phyloP scores from a whole-genome alignment of 257 asterid species.

The Solanum sejunctum region DNA sequence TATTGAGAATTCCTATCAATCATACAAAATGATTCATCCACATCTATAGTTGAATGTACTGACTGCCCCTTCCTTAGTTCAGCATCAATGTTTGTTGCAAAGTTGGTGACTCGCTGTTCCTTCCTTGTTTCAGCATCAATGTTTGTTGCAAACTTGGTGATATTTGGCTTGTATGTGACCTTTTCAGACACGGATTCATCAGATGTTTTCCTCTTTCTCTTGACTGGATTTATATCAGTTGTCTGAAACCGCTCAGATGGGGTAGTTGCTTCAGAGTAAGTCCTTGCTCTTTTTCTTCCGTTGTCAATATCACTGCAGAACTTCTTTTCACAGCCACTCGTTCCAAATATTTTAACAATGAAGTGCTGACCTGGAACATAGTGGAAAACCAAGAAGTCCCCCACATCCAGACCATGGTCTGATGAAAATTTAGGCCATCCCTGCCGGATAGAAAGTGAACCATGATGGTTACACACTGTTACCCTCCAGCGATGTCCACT shows the following conservation, averaged over 20 bases:
- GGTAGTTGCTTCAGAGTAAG: background rate
- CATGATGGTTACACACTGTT: conserved; percentile 11
- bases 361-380: conserved; percentile 24
- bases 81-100: too few relatives aligned
- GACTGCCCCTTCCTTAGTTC: background rate
- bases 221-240: background rate
- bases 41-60: background rate
- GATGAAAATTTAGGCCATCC: conserved; percentile 52
- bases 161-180: background rate
- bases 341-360: conserved; percentile 31
- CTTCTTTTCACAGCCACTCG: conserved; percentile 23
- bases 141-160: background rate
- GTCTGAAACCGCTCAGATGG: background rate
- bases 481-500: conserved; percentile 30
- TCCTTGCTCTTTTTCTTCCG: background rate
- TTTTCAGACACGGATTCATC: conserved; percentile 7
- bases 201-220: background rate
- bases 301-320: background rate
- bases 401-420: conserved; percentile 27
- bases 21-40: conserved; percentile 22
- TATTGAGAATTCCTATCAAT: conserved; percentile 9
- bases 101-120: background rate
- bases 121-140: background rate
- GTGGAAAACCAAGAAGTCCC: conserved; percentile 30
- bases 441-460: conserved; percentile 27